These are phyloP conservation scores for Pseudogymnoascus sp. DNA, from an alignment of 2,329 filamentous ascomycete species.

Conservation along the genomic window DNA sequence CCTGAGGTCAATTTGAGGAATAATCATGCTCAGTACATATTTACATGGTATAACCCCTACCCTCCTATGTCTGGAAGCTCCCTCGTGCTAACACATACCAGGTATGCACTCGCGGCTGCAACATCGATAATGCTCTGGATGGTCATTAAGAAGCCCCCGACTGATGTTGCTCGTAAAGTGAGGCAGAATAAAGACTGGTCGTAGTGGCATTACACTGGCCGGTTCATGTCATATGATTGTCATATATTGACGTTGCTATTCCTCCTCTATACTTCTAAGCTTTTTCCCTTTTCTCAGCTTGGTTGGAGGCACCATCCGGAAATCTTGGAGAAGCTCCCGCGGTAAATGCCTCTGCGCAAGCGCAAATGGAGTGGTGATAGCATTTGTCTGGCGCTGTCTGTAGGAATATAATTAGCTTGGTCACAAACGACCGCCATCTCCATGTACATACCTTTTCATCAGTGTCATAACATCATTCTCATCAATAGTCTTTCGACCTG, in stretches of 20 bases:
- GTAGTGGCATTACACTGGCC: constrained; percentile 20
- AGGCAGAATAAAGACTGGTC: constrained; percentile 71
- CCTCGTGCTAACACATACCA: constrained; percentile 29
- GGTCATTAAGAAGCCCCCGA: constrained; percentile 79
- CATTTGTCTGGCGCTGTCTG: constrained; percentile 70
- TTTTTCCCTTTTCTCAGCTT: constrained; percentile 34
- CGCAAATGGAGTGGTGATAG: constrained; percentile 68
- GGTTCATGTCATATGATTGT: background rate
- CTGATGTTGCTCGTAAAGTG: constrained; percentile 63
- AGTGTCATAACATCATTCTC: constrained; percentile 74
- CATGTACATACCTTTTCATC: constrained; percentile 62
- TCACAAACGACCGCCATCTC: background rate
- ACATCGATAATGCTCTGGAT: constrained; percentile 96
- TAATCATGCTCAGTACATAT: constrained; percentile 97
- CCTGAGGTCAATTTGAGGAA: constrained; percentile 90
- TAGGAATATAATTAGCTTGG: constrained; percentile 29
- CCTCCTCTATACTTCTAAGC: background rate
- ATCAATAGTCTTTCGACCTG: constrained; percentile 75
- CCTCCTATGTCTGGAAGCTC: background rate
- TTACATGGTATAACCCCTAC: constrained; percentile 70
- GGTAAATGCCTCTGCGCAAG: constrained; percentile 78
- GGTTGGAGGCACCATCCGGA: constrained; percentile 59
- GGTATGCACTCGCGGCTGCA: constrained; percentile 77
- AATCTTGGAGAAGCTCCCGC: constrained; percentile 71
- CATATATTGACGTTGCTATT: constrained; percentile 21